Evolutionary conservation across 306 rosid genomes (phyloP).

Genomic region (Ormosia semicastrata): DNA sequence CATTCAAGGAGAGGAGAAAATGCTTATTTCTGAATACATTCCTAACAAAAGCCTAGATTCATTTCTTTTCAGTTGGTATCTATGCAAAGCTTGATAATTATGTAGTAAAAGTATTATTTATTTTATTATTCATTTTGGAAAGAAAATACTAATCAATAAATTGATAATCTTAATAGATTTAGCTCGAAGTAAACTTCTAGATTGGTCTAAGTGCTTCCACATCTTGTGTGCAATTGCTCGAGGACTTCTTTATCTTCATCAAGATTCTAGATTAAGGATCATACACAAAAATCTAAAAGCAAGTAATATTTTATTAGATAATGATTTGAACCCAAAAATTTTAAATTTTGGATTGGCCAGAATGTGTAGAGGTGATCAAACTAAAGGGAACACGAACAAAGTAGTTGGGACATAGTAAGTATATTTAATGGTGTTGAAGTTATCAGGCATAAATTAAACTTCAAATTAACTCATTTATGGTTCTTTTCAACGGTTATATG

Average conservation of each 20-base stretch:
- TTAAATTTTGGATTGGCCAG: constrained; percentile 16
- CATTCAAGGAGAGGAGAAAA: too few relatives aligned
- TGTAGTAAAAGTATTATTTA: neutral
- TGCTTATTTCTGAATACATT: too few relatives aligned
- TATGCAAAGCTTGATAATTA: neutral
- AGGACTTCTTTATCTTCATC: too few relatives aligned
- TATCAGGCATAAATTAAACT: neutral
- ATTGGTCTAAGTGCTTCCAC: too few relatives aligned
- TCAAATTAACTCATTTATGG: neutral
- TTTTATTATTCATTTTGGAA: neutral
- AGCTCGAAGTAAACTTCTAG: too few relatives aligned
- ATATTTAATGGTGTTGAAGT: neutral
- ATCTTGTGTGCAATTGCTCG: too few relatives aligned
- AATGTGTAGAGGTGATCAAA: constrained; percentile 18
- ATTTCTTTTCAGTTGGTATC: constrained; percentile 10
- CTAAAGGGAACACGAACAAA: neutral
- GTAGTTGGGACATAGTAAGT: too few relatives aligned
- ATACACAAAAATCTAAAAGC: too few relatives aligned
- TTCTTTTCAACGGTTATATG: constrained; percentile 4
- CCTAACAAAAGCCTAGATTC: too few relatives aligned
- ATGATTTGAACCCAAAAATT: constrained; percentile 22
- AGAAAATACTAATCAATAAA: neutral
- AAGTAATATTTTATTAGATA: too few relatives aligned
- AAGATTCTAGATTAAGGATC: too few relatives aligned
- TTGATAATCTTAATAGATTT: neutral